A percentile compares a stretch with the other conserved stretches of the same genome.
phyloP scores from a whole-genome alignment of 2,329 filamentous ascomycete genomes.

The Bipolaris zeicola region DNA sequence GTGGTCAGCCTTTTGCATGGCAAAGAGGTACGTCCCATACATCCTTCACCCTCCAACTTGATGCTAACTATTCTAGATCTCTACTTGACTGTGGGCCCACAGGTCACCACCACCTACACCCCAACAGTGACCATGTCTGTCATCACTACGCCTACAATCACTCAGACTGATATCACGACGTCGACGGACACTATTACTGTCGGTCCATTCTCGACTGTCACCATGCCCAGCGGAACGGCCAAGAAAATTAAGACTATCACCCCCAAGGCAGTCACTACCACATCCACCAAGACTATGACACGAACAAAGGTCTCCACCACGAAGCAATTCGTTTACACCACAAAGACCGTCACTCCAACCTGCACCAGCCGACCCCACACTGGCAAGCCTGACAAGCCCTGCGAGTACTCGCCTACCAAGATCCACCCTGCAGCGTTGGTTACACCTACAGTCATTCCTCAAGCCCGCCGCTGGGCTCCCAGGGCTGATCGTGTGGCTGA shows the following conservation, averaged over 20 bases:
- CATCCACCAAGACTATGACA: constrained; percentile 34
- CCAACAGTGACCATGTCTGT: constrained; percentile 43
- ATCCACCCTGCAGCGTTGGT: constrained; percentile 39
- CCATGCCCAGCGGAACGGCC: constrained; percentile 41
- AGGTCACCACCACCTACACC: constrained; percentile 40
- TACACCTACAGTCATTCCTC: constrained; percentile 34
- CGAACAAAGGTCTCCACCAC: constrained; percentile 36
- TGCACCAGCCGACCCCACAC: constrained; percentile 45
- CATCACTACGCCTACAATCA: constrained; percentile 36
- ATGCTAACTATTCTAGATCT: constrained; percentile 32
- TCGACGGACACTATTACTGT: constrained; percentile 31
- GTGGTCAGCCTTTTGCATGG: constrained; percentile 52
- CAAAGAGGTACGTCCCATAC: constrained; percentile 48
- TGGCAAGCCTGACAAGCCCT: constrained; percentile 42
- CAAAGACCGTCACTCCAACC: constrained; percentile 45
- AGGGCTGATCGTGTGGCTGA: constrained; percentile 38
- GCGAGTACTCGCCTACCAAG: constrained; percentile 43
- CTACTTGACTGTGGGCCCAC: constrained; percentile 40
- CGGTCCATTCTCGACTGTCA: constrained; percentile 39
- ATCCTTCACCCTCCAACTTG: constrained; percentile 6
- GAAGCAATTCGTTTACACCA: constrained; percentile 34
- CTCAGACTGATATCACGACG: constrained; percentile 32
- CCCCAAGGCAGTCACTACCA: constrained; percentile 33
- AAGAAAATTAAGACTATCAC: constrained; percentile 40
- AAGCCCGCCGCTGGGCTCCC: constrained; percentile 29